phyloP scores from a whole-genome alignment of 106 monocot genomes.

The Dendrobium officinale region DNA sequence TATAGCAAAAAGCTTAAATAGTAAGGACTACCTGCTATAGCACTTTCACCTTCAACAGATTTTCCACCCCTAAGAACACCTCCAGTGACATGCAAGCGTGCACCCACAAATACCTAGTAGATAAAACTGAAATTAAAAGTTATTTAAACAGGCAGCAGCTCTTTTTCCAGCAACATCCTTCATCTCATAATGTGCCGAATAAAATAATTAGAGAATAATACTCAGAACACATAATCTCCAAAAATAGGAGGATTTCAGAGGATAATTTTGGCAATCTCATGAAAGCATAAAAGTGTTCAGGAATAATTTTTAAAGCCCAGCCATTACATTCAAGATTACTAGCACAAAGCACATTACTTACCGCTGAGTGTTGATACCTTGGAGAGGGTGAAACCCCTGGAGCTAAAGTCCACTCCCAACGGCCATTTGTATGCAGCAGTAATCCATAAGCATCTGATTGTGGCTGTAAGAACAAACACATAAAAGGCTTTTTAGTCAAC shows the following conservation, averaged over 20 bases:
- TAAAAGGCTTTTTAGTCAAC: background rate
- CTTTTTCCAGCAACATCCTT: background rate
- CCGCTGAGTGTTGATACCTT: conserved; percentile 95
- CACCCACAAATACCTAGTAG: conserved; percentile 92
- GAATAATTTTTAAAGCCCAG: background rate
- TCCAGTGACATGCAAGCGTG: conserved; percentile 96
- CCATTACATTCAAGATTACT: background rate
- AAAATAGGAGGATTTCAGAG: background rate
- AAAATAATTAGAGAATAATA: background rate
- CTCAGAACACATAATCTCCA: background rate
- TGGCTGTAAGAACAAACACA: conserved; percentile 48
- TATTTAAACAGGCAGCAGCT: background rate
- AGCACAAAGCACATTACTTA: conserved; percentile 25
- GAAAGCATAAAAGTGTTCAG: background rate
- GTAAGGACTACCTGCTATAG: conserved; percentile 64
- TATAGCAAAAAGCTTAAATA: background rate
- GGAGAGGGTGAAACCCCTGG: conserved; percentile 90
- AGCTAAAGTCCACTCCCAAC: conserved; percentile 98
- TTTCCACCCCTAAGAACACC: conserved; percentile 86
- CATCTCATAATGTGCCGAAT: background rate
- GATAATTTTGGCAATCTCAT: background rate
- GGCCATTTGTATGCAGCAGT: conserved; percentile 92
- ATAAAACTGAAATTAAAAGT: conserved; percentile 12
- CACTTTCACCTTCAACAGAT: conserved; percentile 69
- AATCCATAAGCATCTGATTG: conserved; percentile 87